A percentile compares a stretch with the other conserved stretches of the same genome.
Evolutionary conservation across 805 yeast species (phyloP).

Genomic region (Candida adriatica): DNA sequence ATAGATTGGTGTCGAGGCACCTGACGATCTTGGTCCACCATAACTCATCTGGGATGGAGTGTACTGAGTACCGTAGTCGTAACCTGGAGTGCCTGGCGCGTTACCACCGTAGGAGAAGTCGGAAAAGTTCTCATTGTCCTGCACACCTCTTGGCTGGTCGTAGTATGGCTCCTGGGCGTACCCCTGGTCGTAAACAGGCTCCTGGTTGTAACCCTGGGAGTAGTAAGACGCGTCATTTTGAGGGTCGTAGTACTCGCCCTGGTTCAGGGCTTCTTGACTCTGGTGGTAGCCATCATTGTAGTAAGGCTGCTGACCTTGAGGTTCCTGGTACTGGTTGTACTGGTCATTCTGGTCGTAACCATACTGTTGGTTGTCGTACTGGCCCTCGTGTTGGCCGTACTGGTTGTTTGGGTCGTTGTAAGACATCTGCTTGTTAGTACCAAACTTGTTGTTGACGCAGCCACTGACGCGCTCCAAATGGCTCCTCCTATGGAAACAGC

Average conservation of each 20-base stretch:
- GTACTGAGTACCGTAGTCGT: constrained; percentile 60
- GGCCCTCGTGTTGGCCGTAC: constrained; percentile 12
- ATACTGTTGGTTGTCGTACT: constrained; percentile 16
- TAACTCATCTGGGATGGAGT: constrained; percentile 86
- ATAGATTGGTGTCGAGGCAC: constrained; percentile 91
- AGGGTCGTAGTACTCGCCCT: constrained; percentile 25
- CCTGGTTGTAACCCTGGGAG: constrained; percentile 43
- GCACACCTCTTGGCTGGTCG: constrained; percentile 44
- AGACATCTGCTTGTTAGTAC: constrained; percentile 9
- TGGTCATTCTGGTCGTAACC: constrained; percentile 28
- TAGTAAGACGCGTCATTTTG: constrained; percentile 26
- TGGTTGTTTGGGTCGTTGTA: constrained; percentile 14
- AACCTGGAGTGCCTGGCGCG: constrained; percentile 58
- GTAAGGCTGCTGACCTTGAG: constrained; percentile 36
- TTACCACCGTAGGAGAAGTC: constrained; percentile 55
- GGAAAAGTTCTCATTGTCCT: constrained; percentile 57
- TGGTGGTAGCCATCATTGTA: constrained; percentile 28
- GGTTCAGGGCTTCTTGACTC: constrained; percentile 24
- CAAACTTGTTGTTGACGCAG: background rate
- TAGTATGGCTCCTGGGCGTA: constrained; percentile 43
- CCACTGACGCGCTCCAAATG: background rate
- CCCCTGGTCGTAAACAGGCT: constrained; percentile 39
- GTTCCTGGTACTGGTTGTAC: constrained; percentile 29
- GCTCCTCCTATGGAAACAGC: no score
- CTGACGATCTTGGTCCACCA: constrained; percentile 81